phyloP scores from a whole-genome alignment of 345 rosid species.

The Diplotaxis tenuifolia region DNA sequence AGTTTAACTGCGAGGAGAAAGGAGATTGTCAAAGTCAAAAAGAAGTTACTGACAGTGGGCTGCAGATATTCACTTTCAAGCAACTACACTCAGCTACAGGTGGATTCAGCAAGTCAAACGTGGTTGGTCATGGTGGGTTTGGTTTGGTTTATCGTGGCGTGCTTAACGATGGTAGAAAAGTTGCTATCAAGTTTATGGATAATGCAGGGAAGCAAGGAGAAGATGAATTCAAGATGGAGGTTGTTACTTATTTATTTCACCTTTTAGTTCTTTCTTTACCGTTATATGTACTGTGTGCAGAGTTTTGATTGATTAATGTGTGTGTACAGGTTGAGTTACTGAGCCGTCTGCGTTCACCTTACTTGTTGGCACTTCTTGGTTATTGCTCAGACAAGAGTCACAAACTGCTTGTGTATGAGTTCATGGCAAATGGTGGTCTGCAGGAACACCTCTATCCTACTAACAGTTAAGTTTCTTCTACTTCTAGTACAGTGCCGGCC shows the following conservation, averaged over 20 bases:
- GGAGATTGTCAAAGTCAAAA: conserved; percentile 40
- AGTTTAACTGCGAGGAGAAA: conserved; percentile 50
- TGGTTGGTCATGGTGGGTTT: conserved; percentile 83
- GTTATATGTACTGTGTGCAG: neutral
- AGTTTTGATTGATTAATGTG: conserved; percentile 6
- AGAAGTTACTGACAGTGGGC: conserved; percentile 50
- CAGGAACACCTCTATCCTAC: conserved; percentile 85
- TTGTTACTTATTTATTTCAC: neutral
- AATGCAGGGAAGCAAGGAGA: conserved; percentile 93
- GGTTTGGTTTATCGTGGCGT: conserved; percentile 78
- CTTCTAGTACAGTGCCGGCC: too few relatives aligned
- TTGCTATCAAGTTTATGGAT: conserved; percentile 82
- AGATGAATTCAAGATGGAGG: conserved; percentile 94
- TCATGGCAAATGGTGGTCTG: conserved; percentile 77
- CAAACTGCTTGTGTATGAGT: conserved; percentile 74
- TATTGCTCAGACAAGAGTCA: conserved; percentile 66
- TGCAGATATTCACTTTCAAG: conserved; percentile 72
- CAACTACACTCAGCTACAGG: conserved; percentile 85
- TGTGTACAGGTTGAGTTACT: conserved; percentile 70
- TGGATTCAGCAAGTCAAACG: conserved; percentile 88
- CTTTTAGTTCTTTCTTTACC: neutral
- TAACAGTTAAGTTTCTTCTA: conserved; percentile 47
- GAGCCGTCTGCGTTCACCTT: conserved; percentile 67
- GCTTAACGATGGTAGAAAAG: conserved; percentile 61
- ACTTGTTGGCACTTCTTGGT: conserved; percentile 70